Evolutionary conservation across 1,139 yeast genomes (phyloP).

Genomic region (Scheffersomyces cryptocercus): DNA sequence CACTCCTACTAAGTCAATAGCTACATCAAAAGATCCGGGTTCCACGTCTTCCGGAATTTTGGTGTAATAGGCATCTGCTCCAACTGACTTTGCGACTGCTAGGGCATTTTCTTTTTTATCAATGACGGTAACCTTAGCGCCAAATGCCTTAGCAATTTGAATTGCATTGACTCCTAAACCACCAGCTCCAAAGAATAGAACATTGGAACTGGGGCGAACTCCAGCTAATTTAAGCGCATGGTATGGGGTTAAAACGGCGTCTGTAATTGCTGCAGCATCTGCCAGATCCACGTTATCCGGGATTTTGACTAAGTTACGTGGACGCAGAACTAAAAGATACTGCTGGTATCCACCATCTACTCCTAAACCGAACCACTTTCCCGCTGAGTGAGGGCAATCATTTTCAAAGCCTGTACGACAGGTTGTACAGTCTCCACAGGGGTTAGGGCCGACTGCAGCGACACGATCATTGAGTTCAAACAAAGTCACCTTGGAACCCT

Average conservation of each 20-base stretch:
- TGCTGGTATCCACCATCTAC: conserved; percentile 1
- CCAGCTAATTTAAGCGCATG: conserved; percentile 12
- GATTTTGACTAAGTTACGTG: background rate
- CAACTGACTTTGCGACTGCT: background rate
- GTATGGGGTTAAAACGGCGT: background rate
- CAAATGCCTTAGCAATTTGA: conserved; percentile 10
- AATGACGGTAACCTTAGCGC: conserved; percentile 1
- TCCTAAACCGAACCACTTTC: background rate
- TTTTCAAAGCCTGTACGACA: conserved; percentile 1
- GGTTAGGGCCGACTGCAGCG: background rate
- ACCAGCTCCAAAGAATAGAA: background rate
- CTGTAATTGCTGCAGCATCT: background rate
- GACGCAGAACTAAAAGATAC: background rate
- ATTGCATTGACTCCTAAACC: conserved; percentile 1
- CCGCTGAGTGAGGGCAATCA: background rate
- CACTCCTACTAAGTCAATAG: conserved; percentile 1
- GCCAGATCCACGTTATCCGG: conserved; percentile 1
- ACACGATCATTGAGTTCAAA: background rate
- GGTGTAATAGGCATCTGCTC: conserved; percentile 2
- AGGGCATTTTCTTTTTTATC: conserved; percentile 1
- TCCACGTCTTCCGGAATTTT: background rate
- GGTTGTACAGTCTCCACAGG: background rate
- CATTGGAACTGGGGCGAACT: conserved; percentile 2
- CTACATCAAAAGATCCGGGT: conserved; percentile 2
- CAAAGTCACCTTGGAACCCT: background rate